Evolutionary conservation across 2,329 filamentous ascomycete genomes (phyloP), one percentile per base, ranked within the genome.

Genomic region (Monilinia vaccinii-corymbosi): DNA sequence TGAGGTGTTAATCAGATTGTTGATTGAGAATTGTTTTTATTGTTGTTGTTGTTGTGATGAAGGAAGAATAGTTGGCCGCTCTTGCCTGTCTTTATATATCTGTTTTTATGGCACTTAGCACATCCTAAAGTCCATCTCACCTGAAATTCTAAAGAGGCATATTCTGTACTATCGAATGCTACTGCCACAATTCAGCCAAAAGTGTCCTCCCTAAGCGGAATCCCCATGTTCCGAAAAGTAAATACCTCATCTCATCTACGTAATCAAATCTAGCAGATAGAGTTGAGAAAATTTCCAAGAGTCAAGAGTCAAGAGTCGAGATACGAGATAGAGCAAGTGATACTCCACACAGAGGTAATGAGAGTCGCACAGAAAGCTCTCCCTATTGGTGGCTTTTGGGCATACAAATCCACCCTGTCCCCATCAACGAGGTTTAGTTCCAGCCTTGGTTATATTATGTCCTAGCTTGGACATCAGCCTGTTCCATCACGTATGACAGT

Each of bases 41-140:
- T 57, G 23, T 16, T 21, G 21, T 34, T 47, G 6, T 56, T 47
- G 42, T 56, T 46, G 53, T 8, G 42, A 46, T 56, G 53, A 56
- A 16, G 42, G 36, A 36, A 36, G 42, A 56, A 36, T n/a, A 16
- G 21, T 25, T 47, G 23, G 32, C 11, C 21, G 40, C 32, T 56
- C 53, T 23, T 58, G 25, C 45, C 46, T 25, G 4, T 42, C 23
- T 42, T 58, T 58, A 58, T 58, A 58, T 50, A 58, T 32, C 9
- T 44, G 13, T 32, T n/a, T 42, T 13, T 5, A 21, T 6, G 21
- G 6, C 14, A 32, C 14, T 34, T 23, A 40, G 10, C 46, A 44
- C 36, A 51, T n/a, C 5, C n/a, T 34, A 44, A 9, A 6, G 21
- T 23, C n/a, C 9, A n/a, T 3, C 36, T 50, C 55, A 36, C n/a